phyloP scores from a whole-genome alignment of 1,139 yeast genomes.

The Debaryomyces fabryi region DNA sequence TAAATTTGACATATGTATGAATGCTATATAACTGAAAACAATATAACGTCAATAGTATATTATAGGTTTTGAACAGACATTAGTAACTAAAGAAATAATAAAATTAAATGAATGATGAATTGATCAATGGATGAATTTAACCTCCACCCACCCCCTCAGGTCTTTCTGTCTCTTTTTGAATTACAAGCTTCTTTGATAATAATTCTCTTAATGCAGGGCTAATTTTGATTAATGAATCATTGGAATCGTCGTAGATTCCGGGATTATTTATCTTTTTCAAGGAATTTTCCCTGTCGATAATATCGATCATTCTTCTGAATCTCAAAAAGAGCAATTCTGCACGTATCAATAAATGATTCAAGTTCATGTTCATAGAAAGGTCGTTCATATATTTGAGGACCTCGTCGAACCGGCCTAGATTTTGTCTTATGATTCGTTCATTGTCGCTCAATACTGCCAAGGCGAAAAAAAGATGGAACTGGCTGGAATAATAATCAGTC shows the following conservation, averaged over 20 bases:
- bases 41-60: neutral
- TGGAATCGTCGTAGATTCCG: slow-evolving; percentile 20
- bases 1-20: neutral
- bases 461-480: slow-evolving; percentile 85
- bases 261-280: slow-evolving; percentile 19
- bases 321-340: slow-evolving; percentile 81
- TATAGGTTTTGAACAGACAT: neutral
- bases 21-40: neutral
- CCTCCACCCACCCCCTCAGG: slow-evolving; percentile 51
- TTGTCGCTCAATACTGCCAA: slow-evolving; percentile 86
- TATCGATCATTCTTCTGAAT: slow-evolving; percentile 75
- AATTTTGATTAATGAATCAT: slow-evolving; percentile 22
- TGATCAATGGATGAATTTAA: neutral
- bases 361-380: slow-evolving; percentile 71
- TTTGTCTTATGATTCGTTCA: slow-evolving; percentile 74
- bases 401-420: slow-evolving; percentile 81
- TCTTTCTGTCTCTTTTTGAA: slow-evolving; percentile 64
- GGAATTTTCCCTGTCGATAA: slow-evolving; percentile 64
- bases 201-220: slow-evolving; percentile 57
- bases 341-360: slow-evolving; percentile 74
- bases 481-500: slow-evolving; percentile 85
- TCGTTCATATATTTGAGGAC: slow-evolving; percentile 93
- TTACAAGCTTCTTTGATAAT: slow-evolving; percentile 59
- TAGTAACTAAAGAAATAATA: neutral
- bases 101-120: neutral